phyloP scores from a whole-genome alignment of 805 yeast genomes.

The Wickerhamomyces mucosus region DNA sequence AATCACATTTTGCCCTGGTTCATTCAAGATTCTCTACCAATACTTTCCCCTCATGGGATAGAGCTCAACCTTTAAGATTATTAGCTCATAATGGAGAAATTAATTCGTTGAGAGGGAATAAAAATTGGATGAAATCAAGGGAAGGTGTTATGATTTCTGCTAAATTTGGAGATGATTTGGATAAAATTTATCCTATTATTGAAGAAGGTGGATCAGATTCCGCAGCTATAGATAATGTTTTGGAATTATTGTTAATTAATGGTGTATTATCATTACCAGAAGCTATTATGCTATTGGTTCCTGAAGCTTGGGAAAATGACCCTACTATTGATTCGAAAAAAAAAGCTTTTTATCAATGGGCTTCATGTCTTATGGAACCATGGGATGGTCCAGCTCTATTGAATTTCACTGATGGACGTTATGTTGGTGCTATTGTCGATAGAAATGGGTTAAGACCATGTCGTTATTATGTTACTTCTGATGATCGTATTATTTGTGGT shows the following conservation, averaged over 20 bases:
- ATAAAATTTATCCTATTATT: conserved; percentile 84
- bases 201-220: conserved; percentile 99
- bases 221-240: conserved; percentile 93
- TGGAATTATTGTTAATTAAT: conserved; percentile 83
- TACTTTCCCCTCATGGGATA: conserved; percentile 99
- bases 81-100: conserved; percentile 99
- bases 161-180: conserved; percentile 85
- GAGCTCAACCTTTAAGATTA: conserved; percentile 97
- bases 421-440: conserved; percentile 97
- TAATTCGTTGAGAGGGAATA: conserved; percentile 93
- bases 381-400: conserved; percentile 99
- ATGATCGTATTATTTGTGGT: conserved; percentile 93
- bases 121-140: conserved; percentile 98
- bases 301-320: conserved; percentile 97
- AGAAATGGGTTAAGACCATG: conserved; percentile 98
- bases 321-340: conserved; percentile 79
- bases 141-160: conserved; percentile 92
- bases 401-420: conserved; percentile 94
- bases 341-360: conserved; percentile 97
- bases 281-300: conserved; percentile 94
- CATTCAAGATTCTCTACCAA: conserved; percentile 97
- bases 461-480: conserved; percentile 91
- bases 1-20: conserved; percentile 91
- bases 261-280: conserved; percentile 91
- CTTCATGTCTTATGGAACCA: conserved; percentile 97